Evolutionary conservation across 1,284 basidiomycete species (phyloP), one percentile per base, ranked within the genome.

Genomic region (Malassezia obtusa): DNA sequence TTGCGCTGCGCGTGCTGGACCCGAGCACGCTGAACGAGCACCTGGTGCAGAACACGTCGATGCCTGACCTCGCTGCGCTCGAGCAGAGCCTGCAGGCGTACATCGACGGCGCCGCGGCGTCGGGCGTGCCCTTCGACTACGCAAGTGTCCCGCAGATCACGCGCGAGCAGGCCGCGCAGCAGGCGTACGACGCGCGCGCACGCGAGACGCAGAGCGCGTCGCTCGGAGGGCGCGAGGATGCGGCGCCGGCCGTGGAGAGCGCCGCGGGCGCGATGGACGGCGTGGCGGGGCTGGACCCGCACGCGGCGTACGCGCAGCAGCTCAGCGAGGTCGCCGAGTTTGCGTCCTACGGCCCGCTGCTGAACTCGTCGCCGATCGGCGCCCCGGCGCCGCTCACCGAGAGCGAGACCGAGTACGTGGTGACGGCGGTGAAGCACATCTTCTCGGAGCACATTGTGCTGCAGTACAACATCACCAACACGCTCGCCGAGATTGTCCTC

Each of bases 381-480:
- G 77, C 81, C 28, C 86, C 86, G 65, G 36, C 35, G 31, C 31
- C 30, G 49, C 83, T 98, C 56, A 98, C 94, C 26, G 94, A 99
- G 77, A 85, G 82, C 71, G 94, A 96, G 77, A 98, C 91, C 7
- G 94, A 98, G 77, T 99, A 98, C 74, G 89, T 94, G 65, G 92
- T 96, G 51, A 83, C 86, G 14, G 89, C 87, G 61, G 87, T 95
- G 76, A 98, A 96, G 78, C 94, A 98, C 75, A 82, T 96, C 50
- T 99, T 90, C 82, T 85, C 84, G 74, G 87, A 90, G 59, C 88
- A 98, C 74, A 76, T 98, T 58, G 92, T 99, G 36, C 51, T 64
- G 40, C 65, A 98, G 85, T 96, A 89, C 82, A 95, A 96, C 77
- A 83, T 98, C 47, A 88, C 89, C 54, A 98, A 98, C 75, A 98